Conservation (phyloP, 2,329 filamentous ascomycete genomes). For the Trichoderma sp. region DNA sequence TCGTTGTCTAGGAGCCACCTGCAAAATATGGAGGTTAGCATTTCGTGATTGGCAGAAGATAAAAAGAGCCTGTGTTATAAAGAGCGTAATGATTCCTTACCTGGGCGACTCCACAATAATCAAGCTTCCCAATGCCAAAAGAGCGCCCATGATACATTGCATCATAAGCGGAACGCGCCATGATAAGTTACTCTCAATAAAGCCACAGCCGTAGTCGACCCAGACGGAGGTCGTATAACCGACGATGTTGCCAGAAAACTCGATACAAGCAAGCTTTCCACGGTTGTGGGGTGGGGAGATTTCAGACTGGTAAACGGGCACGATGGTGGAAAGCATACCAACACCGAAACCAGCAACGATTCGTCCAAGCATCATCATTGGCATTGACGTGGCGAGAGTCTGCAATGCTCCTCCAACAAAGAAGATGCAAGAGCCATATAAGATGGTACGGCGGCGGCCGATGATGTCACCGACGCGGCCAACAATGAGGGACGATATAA, state of each 20-base stretch:
- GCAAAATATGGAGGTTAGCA: neutral
- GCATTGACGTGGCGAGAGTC: constrained; percentile 76
- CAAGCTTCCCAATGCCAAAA: constrained; percentile 83
- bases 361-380: constrained; percentile 85
- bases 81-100: constrained; percentile 48
- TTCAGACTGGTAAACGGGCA: constrained; percentile 91
- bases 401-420: constrained; percentile 81
- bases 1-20: constrained; percentile 98
- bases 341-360: constrained; percentile 84
- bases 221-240: constrained; percentile 96
- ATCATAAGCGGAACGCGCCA: constrained; percentile 89
- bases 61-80: neutral
- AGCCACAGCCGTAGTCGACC: constrained; percentile 98
- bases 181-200: constrained; percentile 78
- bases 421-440: constrained; percentile 92
- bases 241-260: constrained; percentile 96
- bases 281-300: constrained; percentile 96
- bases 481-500: constrained; percentile 84
- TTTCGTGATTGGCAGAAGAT: neutral
- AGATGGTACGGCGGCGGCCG: constrained; percentile 83
- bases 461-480: constrained; percentile 90
- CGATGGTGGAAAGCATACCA: constrained; percentile 86
- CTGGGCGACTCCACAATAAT: constrained; percentile 95
- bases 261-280: constrained; percentile 94
- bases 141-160: constrained; percentile 91